Base-by-base conservation (phyloP, 1,284 basidiomycete genomes). In the Leccinum fallax region DNA sequence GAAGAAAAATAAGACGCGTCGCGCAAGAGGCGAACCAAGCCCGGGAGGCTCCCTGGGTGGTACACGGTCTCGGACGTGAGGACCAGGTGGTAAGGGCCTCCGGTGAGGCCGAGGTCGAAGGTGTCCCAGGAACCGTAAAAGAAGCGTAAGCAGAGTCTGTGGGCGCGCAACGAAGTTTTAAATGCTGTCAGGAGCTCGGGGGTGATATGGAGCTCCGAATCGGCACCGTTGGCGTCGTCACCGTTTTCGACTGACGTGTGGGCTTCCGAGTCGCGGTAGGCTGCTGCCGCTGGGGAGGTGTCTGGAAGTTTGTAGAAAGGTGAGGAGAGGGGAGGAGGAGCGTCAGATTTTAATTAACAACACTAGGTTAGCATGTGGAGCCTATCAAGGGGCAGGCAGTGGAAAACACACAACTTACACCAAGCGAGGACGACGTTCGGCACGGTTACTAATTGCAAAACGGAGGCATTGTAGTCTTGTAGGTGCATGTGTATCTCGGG, bases 51-150 rank as follows among this genome's bases (percentile, higher is more conserved):
- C 0, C 87, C 83, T 28, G 83, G 78, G 10, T 88, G 81, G 72
- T 99, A 98, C 32, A 98, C 94, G 24, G 97, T 98, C 79, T 99
- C 97, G 21, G 93, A 93, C 0, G 94, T 95, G 53, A 98, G 77
- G 1, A 97, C 78, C 54, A 97, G 65, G 68, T 94, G 85, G 74
- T 92, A 95, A 3, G 60, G 66, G 57, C 64, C 62, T 48, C 58
- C 65, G 8, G 56, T 59, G 43, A 54, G 62, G 53, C 21, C 55
- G 15, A 63, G 32, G 57, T 83, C 74, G 63, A 88, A 86, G 11
- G 77, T 73, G 24, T 80, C 75, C 97, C 97, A 99, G 15, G 89
- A 85, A 0, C 96, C 95, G 19, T 88, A 84, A 70, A 90, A 93
- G 77, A 98, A 93, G 15, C 82, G 81, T 19, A 98, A 72, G 24